These are phyloP conservation scores for Aspergillus indologenus DNA, from an alignment of 495 filamentous ascomycete species.

Conservation along the genomic window DNA sequence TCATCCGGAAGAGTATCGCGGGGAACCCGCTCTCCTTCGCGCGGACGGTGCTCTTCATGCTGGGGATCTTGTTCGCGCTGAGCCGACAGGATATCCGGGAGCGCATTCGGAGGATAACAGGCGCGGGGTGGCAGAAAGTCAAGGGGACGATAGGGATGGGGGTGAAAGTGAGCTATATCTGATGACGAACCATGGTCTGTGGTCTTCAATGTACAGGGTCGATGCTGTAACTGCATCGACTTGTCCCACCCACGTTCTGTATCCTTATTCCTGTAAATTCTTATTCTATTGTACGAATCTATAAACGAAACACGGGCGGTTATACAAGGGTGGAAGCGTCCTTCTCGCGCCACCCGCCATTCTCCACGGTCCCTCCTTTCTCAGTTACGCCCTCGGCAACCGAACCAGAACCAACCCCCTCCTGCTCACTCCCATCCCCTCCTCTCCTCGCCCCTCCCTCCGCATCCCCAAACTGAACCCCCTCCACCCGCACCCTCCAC, in stretches of 20 bases:
- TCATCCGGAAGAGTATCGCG: conserved; percentile 59
- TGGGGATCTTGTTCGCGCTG: conserved; percentile 76
- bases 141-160: conserved; percentile 90
- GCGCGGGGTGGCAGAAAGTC: conserved; percentile 77
- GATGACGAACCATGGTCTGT: conserved; percentile 11
- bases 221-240: no score
- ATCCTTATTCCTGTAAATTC: conserved; percentile 14
- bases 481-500: conserved; percentile 32
- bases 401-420: neutral
- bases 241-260: no score
- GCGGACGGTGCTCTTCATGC: conserved; percentile 73
- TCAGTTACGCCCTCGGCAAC: no score
- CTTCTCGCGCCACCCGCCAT: neutral
- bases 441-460: conserved; percentile 23
- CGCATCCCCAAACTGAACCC: no score
- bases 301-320: neutral
- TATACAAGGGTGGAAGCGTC: neutral
- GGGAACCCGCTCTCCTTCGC: conserved; percentile 72
- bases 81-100: conserved; percentile 73
- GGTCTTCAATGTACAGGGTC: conserved; percentile 7
- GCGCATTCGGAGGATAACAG: conserved; percentile 63
- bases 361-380: no score
- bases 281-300: neutral
- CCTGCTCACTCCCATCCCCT: neutral
- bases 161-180: conserved; percentile 97